Percentiles rank a stretch among this genome's conserved stretches.
phyloP scores from a whole-genome alignment of 2,329 filamentous ascomycete species.

The Thermochaetoides dissita region DNA sequence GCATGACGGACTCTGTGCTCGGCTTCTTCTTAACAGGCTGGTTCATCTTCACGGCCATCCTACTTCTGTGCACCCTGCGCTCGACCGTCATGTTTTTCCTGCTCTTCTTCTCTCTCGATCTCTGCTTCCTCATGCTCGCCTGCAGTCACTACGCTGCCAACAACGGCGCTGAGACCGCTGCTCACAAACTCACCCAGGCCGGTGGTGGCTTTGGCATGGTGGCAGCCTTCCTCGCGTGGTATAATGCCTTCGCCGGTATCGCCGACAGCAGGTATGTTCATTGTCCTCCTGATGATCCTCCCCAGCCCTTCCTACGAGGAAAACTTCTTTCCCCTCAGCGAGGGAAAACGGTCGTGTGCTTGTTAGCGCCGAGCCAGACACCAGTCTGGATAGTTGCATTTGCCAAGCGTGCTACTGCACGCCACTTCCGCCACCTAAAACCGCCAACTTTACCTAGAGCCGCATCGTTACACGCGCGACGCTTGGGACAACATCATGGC shows the following conservation, averaged over 20 bases:
- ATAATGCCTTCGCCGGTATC: constrained; percentile 71
- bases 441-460: constrained; percentile 3
- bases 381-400: constrained; percentile 4
- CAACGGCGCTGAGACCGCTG: constrained; percentile 32
- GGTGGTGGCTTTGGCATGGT: constrained; percentile 71
- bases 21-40: constrained; percentile 66
- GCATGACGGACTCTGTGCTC: constrained; percentile 44
- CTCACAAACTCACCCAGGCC: constrained; percentile 45
- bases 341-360: neutral
- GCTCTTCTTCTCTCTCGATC: constrained; percentile 63
- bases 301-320: too few species aligned
- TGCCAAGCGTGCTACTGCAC: constrained; percentile 12
- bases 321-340: too few species aligned
- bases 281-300: neutral
- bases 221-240: constrained; percentile 73
- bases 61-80: constrained; percentile 60
- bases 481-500: constrained; percentile 6
- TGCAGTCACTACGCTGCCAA: constrained; percentile 45
- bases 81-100: constrained; percentile 67
- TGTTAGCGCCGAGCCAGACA: constrained; percentile 1
- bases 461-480: neutral
- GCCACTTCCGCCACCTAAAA: constrained; percentile 12
- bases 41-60: constrained; percentile 72
- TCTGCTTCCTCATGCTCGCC: constrained; percentile 61
- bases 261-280: constrained; percentile 50